Evolutionary conservation across 176 grass and related monocot genomes (phyloP).

Genomic region (Dactylis glomerata): DNA sequence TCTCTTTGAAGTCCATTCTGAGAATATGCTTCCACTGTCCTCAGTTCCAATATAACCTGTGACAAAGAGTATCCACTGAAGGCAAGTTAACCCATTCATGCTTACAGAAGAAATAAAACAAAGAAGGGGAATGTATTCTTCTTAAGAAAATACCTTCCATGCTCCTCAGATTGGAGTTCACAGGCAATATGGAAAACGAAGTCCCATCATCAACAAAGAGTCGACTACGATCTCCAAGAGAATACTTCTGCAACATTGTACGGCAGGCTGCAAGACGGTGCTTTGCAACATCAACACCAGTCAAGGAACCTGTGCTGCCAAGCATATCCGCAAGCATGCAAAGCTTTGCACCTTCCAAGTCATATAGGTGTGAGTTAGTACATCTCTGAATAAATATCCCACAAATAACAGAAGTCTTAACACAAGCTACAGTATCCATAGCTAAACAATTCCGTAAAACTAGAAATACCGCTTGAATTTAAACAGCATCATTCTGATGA

Average conservation of each 20-base stretch:
- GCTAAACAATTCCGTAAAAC: background rate
- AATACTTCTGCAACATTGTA: conserved; percentile 93
- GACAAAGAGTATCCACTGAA: conserved; percentile 27
- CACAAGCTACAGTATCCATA: background rate
- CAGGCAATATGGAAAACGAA: conserved; percentile 76
- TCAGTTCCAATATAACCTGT: conserved; percentile 32
- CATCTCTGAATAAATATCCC: background rate
- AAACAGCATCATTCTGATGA: background rate
- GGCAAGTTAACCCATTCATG: background rate
- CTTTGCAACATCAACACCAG: conserved; percentile 91
- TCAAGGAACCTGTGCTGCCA: conserved; percentile 68
- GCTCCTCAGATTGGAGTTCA: conserved; percentile 23
- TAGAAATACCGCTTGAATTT: background rate
- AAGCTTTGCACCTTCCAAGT: conserved; percentile 79
- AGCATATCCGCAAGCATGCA: conserved; percentile 94
- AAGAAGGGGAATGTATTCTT: background rate
- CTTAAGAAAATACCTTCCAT: conserved; percentile 30
- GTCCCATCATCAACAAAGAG: conserved; percentile 95
- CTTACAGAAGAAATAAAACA: conserved; percentile 16
- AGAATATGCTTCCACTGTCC: conserved; percentile 44
- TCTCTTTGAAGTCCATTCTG: conserved; percentile 74
- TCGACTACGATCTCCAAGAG: conserved; percentile 64
- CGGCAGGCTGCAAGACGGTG: conserved; percentile 81
- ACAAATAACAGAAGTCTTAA: conserved; percentile 15
- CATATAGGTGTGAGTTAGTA: conserved; percentile 9